A percentile compares a stretch with the other conserved stretches of the same genome.
phyloP scores from a whole-genome alignment of 257 asterid species.

The Pogostemon cablin region DNA sequence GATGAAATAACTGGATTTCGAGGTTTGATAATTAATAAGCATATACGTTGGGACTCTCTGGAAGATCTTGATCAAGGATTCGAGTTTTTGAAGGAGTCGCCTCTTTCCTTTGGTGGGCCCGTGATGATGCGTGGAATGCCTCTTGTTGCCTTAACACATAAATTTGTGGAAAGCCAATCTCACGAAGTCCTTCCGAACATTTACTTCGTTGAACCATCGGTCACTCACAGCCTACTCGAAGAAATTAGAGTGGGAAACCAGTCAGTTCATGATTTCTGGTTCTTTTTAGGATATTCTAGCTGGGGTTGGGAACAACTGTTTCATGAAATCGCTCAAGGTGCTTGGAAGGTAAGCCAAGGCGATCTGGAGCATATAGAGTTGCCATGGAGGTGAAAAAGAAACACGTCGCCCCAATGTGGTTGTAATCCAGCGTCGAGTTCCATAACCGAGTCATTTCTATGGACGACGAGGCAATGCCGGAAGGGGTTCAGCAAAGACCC shows the following conservation, averaged over 20 bases:
- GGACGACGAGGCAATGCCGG: neutral
- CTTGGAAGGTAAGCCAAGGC: slow-evolving; percentile 69
- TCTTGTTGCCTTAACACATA: slow-evolving; percentile 65
- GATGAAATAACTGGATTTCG: slow-evolving; percentile 60
- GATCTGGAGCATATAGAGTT: slow-evolving; percentile 51
- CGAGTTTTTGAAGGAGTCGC: slow-evolving; percentile 61
- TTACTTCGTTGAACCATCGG: slow-evolving; percentile 64
- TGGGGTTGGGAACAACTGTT: slow-evolving; percentile 90
- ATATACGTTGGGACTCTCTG: slow-evolving; percentile 73
- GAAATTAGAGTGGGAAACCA: slow-evolving; percentile 60
- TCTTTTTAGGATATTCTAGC: slow-evolving; percentile 73
- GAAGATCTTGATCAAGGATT: slow-evolving; percentile 61
- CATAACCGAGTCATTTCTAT: neutral
- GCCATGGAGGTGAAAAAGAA: slow-evolving; percentile 32
- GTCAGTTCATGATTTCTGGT: slow-evolving; percentile 68
- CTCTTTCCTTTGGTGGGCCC: slow-evolving; percentile 86
- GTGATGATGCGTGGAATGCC: slow-evolving; percentile 76
- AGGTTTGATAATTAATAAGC: slow-evolving; percentile 81
- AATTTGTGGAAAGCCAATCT: slow-evolving; percentile 38
- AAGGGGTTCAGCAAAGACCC: too few relatives aligned
- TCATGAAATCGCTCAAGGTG: slow-evolving; percentile 83
- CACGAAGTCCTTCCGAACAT: slow-evolving; percentile 54
- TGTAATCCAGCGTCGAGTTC: neutral
- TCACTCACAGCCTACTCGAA: slow-evolving; percentile 47
- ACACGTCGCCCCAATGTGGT: too few relatives aligned